Percentiles rank a stretch among this genome's conserved stretches.
Evolutionary conservation across 1,284 basidiomycete genomes (phyloP).

Genomic region (Rhodotorula mucilaginosa): DNA sequence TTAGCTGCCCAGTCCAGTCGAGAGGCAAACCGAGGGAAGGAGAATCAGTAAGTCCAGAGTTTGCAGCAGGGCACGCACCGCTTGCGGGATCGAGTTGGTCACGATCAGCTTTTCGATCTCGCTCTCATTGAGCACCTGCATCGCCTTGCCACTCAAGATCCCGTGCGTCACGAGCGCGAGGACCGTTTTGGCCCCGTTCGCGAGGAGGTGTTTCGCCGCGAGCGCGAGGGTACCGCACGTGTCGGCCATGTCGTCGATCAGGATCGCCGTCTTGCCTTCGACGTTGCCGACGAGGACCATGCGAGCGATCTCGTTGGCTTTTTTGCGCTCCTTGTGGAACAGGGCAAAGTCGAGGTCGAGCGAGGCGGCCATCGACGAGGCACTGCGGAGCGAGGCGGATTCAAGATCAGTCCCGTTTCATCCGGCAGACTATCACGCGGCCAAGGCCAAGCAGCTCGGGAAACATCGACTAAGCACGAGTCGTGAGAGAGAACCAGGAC

Average conservation of each 20-base stretch:
- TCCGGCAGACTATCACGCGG: no score
- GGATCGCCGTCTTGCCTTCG: conserved; percentile 86
- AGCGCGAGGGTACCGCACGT: conserved; percentile 96
- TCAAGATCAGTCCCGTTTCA: background rate
- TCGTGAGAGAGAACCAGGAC: conserved; percentile 24
- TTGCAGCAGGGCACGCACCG: conserved; percentile 32
- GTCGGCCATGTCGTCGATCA: conserved; percentile 99
- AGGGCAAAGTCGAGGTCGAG: conserved; percentile 97
- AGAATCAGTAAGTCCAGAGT: background rate
- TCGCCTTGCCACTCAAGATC: conserved; percentile 76
- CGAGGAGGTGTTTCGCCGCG: conserved; percentile 82
- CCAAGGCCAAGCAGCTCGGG: no score
- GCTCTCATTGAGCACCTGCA: conserved; percentile 47
- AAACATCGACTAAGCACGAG: no score
- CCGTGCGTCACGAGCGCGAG: conserved; percentile 97
- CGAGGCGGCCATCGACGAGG: conserved; percentile 94
- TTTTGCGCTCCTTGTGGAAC: conserved; percentile 99
- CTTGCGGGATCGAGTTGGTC: conserved; percentile 96
- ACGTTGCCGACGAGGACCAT: conserved; percentile 98
- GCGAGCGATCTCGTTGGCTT: conserved; percentile 97
- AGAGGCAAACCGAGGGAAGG: background rate
- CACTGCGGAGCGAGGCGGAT: conserved; percentile 56
- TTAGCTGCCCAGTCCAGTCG: background rate
- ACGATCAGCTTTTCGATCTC: conserved; percentile 88
- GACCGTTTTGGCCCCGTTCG: conserved; percentile 83